These are phyloP conservation scores for Vigna mungo DNA, from an alignment of 306 rosid genomes.

Conservation along the genomic window DNA sequence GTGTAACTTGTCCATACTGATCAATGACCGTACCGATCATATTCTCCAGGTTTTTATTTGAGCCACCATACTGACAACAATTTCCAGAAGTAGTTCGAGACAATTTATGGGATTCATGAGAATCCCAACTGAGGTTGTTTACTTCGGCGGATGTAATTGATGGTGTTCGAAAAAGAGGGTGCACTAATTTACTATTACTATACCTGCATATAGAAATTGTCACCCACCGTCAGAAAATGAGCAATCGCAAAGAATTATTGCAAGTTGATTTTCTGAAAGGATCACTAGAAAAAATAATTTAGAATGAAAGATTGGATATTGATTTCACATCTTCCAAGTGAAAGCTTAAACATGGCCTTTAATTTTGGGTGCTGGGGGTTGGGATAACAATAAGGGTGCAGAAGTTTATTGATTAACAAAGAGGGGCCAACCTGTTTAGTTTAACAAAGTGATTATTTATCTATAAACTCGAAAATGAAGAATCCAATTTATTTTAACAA, in stretches of 20 bases:
- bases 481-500: constrained; percentile 11
- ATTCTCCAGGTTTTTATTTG: constrained; percentile 44
- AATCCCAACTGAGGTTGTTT: constrained; percentile 47
- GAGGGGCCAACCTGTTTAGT: neutral
- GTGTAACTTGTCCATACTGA: constrained; percentile 46
- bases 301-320: neutral
- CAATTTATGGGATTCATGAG: constrained; percentile 39
- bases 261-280: neutral
- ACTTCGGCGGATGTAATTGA: constrained; percentile 29
- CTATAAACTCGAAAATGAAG: neutral
- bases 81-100: constrained; percentile 42
- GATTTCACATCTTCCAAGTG: constrained; percentile 3
- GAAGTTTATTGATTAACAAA: neutral
- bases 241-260: neutral
- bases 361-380: neutral
- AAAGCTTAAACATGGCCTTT: constrained; percentile 1
- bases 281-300: constrained; percentile 3
- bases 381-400: constrained; percentile 8
- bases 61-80: constrained; percentile 36
- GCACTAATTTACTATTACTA: constrained; percentile 50
- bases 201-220: constrained; percentile 60
- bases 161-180: constrained; percentile 44
- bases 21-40: constrained; percentile 23
- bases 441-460: constrained; percentile 16
- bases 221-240: constrained; percentile 20